Evolutionary conservation across 208 protist species (phyloP).

Genomic region (Crithidia brevicula): DNA sequence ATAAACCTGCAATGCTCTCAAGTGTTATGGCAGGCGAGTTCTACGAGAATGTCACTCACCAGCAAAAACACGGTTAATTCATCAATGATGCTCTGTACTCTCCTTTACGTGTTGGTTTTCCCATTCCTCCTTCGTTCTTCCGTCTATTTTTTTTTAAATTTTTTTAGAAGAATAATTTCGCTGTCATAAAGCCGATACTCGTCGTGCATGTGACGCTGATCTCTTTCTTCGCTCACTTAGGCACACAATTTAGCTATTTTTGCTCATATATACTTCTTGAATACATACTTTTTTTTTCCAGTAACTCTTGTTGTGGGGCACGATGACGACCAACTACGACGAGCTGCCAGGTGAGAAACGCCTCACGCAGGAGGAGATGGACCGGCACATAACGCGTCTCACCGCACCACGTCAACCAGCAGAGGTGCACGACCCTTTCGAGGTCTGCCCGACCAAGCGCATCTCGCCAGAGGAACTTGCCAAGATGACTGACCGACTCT

Average conservation of each 20-base stretch:
- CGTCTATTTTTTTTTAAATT: too few species aligned
- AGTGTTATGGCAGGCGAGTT: too few species aligned
- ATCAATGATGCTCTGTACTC: too few species aligned
- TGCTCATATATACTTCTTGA: neutral
- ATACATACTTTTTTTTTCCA: neutral
- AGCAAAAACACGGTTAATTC: too few species aligned
- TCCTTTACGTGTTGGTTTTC: too few species aligned
- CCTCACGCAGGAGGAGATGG: constrained; percentile 58
- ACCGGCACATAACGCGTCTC: constrained; percentile 62
- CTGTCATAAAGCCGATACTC: too few species aligned
- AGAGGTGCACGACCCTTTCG: constrained; percentile 61
- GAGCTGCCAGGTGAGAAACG: constrained; percentile 20
- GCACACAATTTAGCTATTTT: neutral
- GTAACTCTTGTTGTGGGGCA: neutral
- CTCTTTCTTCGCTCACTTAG: neutral
- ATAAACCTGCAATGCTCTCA: too few species aligned
- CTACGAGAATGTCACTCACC: too few species aligned
- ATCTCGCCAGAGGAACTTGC: constrained; percentile 56
- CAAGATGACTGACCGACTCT: constrained; percentile 72
- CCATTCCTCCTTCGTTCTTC: too few species aligned
- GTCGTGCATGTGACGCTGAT: neutral
- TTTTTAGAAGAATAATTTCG: too few species aligned
- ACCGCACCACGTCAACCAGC: constrained; percentile 33
- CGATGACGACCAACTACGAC: constrained; percentile 21
- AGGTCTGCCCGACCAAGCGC: constrained; percentile 55